Percentiles rank a stretch among this genome's conserved stretches.
Evolutionary conservation across 1,284 basidiomycete genomes (phyloP).

Genomic region (Vanrija sp.): DNA sequence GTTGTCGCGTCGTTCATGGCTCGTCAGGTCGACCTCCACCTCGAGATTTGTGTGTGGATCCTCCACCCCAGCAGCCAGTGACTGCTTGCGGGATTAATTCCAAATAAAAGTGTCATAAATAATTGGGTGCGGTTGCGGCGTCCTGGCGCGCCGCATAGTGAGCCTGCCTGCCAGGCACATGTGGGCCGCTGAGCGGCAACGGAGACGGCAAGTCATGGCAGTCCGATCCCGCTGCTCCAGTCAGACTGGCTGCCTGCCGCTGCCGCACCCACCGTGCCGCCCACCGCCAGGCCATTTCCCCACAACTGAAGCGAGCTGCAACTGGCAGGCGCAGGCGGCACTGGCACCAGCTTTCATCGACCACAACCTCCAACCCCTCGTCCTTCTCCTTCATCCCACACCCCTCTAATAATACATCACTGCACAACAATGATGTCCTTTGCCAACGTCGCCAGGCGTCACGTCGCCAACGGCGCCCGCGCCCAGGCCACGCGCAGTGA

Average conservation of each 20-base stretch:
- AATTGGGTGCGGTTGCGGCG: too few species aligned
- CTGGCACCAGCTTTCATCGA: background rate
- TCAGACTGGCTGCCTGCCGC: background rate
- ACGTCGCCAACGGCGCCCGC: conserved; percentile 25
- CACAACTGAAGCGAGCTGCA: background rate
- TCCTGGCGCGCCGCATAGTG: background rate
- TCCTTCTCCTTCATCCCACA: background rate
- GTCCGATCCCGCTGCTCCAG: too few species aligned
- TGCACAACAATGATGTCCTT: conserved; percentile 39
- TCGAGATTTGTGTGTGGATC: too few species aligned
- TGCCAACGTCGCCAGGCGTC: conserved; percentile 40
- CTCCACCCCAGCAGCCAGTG: background rate
- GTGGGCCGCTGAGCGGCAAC: background rate
- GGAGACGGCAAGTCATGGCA: too few species aligned
- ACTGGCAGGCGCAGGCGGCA: background rate
- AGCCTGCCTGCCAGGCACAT: too few species aligned
- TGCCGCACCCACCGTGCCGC: background rate
- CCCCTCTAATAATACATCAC: conserved; percentile 2
- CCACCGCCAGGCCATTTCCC: background rate
- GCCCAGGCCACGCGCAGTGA: conserved; percentile 29
- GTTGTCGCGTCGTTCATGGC: too few species aligned
- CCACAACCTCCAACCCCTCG: background rate
- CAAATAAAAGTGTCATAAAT: background rate
- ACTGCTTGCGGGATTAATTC: background rate
- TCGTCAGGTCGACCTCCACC: conserved; percentile 3